A percentile compares a stretch with the other conserved stretches of the same genome.
Evolutionary conservation across 768 basidiomycete species (phyloP).

Genomic region (Xanthoconium stramineum): DNA sequence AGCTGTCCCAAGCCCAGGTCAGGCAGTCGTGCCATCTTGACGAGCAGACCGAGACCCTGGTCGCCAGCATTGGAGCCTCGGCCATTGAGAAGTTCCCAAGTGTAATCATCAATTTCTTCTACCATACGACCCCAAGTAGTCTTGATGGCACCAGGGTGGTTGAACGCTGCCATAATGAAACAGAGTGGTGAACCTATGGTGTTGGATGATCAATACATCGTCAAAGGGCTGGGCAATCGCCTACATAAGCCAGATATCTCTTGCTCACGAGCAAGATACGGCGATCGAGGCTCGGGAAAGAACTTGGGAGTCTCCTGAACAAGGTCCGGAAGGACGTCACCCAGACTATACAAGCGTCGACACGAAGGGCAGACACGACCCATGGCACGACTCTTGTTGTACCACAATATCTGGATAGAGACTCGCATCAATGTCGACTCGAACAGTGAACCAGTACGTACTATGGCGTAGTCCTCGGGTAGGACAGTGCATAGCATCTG

Average conservation of each 20-base stretch:
- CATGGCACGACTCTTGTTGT: conserved; percentile 73
- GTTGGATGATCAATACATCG: background rate
- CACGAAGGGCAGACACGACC: conserved; percentile 79
- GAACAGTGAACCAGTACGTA: conserved; percentile 46
- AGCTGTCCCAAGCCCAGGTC: conserved; percentile 73
- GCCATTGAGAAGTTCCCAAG: conserved; percentile 60
- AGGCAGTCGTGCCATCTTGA: conserved; percentile 72
- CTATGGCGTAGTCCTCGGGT: conserved; percentile 69
- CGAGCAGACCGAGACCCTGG: conserved; percentile 54
- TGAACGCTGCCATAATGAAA: conserved; percentile 69
- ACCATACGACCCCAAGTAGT: conserved; percentile 66
- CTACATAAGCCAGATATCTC: conserved; percentile 74
- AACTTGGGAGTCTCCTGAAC: conserved; percentile 24
- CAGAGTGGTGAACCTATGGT: conserved; percentile 70
- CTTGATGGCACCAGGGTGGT: conserved; percentile 60
- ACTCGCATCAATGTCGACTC: background rate
- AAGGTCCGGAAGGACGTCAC: conserved; percentile 58
- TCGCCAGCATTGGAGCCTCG: conserved; percentile 35
- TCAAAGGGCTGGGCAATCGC: conserved; percentile 23
- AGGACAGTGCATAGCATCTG: conserved; percentile 69
- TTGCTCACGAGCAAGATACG: conserved; percentile 56
- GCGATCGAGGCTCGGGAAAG: conserved; percentile 27
- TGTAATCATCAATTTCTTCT: conserved; percentile 63
- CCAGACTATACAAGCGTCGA: conserved; percentile 65
- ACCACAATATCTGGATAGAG: conserved; percentile 65